A percentile compares a stretch with the other conserved stretches of the same genome.
Evolutionary conservation across 2,329 filamentous ascomycete genomes (phyloP).

Genomic region (Capronia coronata): DNA sequence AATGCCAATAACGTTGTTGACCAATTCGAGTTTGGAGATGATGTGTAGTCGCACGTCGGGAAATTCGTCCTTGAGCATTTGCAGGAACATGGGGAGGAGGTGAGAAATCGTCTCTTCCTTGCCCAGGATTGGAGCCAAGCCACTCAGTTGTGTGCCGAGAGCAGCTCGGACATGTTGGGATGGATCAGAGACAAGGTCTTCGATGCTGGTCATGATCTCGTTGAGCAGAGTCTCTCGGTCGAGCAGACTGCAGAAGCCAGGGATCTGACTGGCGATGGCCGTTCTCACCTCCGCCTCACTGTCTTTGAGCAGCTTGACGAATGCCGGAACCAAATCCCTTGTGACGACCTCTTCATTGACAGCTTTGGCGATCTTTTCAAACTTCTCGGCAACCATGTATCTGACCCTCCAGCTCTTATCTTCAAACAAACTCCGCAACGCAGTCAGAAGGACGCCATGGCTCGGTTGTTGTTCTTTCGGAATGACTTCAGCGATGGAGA

Average conservation of each 20-base stretch:
- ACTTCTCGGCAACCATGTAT: conserved; percentile 98
- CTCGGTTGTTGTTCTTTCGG: conserved; percentile 97
- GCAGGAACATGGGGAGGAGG: conserved; percentile 94
- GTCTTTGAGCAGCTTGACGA: conserved; percentile 96
- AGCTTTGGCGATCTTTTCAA: conserved; percentile 98
- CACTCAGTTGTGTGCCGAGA: conserved; percentile 93
- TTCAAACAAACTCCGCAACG: conserved; percentile 87
- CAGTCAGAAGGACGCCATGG: conserved; percentile 85
- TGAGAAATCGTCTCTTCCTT: conserved; percentile 99
- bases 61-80: conserved; percentile 99
- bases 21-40: conserved; percentile 97
- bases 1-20: conserved; percentile 98
- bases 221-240: conserved; percentile 82
- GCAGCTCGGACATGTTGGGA: conserved; percentile 96
- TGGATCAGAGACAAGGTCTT: conserved; percentile 90
- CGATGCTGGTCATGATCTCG: conserved; percentile 93
- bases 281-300: conserved; percentile 96
- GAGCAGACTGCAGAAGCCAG: conserved; percentile 87
- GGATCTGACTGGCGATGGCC: conserved; percentile 94
- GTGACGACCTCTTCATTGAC: conserved; percentile 95
- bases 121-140: conserved; percentile 89
- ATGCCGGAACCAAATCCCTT: conserved; percentile 88
- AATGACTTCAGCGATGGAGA: conserved; percentile 92
- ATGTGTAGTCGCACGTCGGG: conserved; percentile 97
- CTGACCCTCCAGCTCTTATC: conserved; percentile 99